Percentiles rank a stretch among this genome's conserved stretches.
Evolutionary conservation across 1,284 basidiomycete genomes (phyloP).

Genomic region (Cutaneotrichosporon daszewskae): DNA sequence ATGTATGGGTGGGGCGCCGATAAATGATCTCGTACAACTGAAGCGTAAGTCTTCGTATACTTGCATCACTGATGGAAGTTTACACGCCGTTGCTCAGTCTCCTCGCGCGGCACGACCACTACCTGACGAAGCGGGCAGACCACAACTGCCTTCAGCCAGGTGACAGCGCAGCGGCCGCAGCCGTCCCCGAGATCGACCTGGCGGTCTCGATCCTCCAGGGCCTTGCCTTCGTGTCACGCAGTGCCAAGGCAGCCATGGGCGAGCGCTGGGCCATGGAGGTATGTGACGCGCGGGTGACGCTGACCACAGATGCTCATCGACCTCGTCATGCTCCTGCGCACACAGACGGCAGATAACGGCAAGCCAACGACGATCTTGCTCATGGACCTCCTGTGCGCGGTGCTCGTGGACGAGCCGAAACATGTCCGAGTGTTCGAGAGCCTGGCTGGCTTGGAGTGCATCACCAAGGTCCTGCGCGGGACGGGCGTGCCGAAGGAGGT

Average conservation of each 20-base stretch:
- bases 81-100: no score
- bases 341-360: conserved; percentile 23
- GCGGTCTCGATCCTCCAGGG: conserved; percentile 70
- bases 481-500: conserved; percentile 74
- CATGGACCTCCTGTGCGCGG: conserved; percentile 73
- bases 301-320: conserved; percentile 36
- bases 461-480: conserved; percentile 76
- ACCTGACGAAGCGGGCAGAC: no score
- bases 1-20: conserved; percentile 6
- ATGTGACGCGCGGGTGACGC: conserved; percentile 20
- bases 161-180: no score
- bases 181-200: conserved; percentile 29
- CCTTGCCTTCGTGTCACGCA: conserved; percentile 61
- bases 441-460: conserved; percentile 64
- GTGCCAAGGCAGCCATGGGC: conserved; percentile 65
- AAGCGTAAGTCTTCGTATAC: conserved; percentile 8
- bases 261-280: conserved; percentile 68
- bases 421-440: conserved; percentile 72
- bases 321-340: conserved; percentile 34
- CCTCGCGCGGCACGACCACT: no score
- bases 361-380: conserved; percentile 56
- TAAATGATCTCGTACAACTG: conserved; percentile 6
- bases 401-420: conserved; percentile 70
- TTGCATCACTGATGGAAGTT: no score
- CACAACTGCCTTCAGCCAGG: no score